Conservation (phyloP, 2,329 filamentous ascomycete species). For the Colletotrichum eremochloae region DNA sequence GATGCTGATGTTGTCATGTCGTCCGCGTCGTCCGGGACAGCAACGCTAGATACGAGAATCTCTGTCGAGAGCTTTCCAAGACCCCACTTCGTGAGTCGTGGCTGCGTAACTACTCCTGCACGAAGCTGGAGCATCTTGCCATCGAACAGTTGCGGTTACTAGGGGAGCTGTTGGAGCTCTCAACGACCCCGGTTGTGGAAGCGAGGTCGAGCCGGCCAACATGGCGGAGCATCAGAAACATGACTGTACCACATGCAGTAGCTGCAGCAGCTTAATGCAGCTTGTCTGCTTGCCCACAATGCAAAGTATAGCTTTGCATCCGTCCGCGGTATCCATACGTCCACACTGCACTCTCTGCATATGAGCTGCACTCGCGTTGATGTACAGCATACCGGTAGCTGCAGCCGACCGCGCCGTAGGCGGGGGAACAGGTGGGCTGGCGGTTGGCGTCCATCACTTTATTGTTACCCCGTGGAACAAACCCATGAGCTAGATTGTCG, state of each 20-base stretch:
- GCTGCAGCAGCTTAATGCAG: constrained; percentile 32
- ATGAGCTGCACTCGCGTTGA: constrained; percentile 19
- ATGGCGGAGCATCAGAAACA: constrained; percentile 39
- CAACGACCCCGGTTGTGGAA: not conserved
- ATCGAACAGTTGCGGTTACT: constrained; percentile 25
- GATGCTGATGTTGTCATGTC: constrained; percentile 25
- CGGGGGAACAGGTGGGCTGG: constrained; percentile 35
- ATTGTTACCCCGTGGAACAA: constrained; percentile 39
- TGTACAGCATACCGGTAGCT: constrained; percentile 25
- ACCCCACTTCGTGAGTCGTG: constrained; percentile 13
- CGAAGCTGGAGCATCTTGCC: constrained; percentile 25
- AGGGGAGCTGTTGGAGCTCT: constrained; percentile 23
- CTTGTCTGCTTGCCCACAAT: constrained; percentile 30
- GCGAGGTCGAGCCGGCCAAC: constrained; percentile 16
- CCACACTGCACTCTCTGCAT: constrained; percentile 13
- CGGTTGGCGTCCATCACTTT: constrained; percentile 14
- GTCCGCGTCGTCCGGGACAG: constrained; percentile 22
- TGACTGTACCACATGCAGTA: constrained; percentile 18
- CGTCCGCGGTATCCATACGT: constrained; percentile 22
- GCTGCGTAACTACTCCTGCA: constrained; percentile 17
- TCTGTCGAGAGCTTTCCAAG: constrained; percentile 14
- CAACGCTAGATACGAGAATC: constrained; percentile 22
- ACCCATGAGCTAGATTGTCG: constrained; percentile 8
- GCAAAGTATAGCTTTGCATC: constrained; percentile 33
- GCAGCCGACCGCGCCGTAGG: constrained; percentile 35